A percentile compares a stretch with the other conserved stretches of the same genome.
Evolutionary conservation across 2,329 filamentous ascomycete species (phyloP).

Genomic region (Sphaerostilbella broomeana): DNA sequence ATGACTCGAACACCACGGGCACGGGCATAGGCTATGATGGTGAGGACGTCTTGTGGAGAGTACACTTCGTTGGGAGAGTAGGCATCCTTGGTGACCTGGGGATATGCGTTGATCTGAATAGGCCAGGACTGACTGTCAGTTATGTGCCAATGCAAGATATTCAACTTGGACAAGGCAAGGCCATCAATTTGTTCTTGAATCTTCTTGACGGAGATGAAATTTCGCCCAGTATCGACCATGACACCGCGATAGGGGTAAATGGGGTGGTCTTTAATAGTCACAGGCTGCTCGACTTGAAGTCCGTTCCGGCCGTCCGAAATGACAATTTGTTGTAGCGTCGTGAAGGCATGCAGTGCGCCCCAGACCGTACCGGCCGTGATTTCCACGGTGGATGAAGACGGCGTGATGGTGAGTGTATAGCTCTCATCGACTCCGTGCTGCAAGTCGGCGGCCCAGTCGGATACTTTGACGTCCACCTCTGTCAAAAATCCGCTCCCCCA

Average conservation of each 20-base stretch:
- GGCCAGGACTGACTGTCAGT: conserved; percentile 51
- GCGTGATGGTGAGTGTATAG: conserved; percentile 41
- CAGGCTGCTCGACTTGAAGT: conserved; percentile 46
- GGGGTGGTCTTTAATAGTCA: conserved; percentile 43
- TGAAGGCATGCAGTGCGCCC: conserved; percentile 50
- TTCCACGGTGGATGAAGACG: conserved; percentile 33
- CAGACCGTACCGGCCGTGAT: conserved; percentile 46
- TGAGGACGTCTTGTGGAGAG: conserved; percentile 34
- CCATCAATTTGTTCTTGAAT: conserved; percentile 48
- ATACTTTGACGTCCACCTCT: conserved; percentile 38
- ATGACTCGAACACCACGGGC: conserved; percentile 49
- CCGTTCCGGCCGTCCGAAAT: conserved; percentile 39
- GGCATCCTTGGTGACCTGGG: conserved; percentile 47
- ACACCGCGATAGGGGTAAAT: conserved; percentile 48
- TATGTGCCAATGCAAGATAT: conserved; percentile 52
- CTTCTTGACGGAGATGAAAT: conserved; percentile 45
- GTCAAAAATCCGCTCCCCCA: conserved; percentile 24
- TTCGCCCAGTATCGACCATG: conserved; percentile 49
- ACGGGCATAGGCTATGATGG: conserved; percentile 42
- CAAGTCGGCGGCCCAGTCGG: conserved; percentile 39
- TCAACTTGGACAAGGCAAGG: conserved; percentile 50
- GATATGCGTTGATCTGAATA: conserved; percentile 41
- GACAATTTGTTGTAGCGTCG: conserved; percentile 50
- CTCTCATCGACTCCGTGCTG: conserved; percentile 52
- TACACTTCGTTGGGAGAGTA: conserved; percentile 45